Conservation (phyloP, 2,329 filamentous ascomycete genomes). For the Torrubiella hemipterigena region DNA sequence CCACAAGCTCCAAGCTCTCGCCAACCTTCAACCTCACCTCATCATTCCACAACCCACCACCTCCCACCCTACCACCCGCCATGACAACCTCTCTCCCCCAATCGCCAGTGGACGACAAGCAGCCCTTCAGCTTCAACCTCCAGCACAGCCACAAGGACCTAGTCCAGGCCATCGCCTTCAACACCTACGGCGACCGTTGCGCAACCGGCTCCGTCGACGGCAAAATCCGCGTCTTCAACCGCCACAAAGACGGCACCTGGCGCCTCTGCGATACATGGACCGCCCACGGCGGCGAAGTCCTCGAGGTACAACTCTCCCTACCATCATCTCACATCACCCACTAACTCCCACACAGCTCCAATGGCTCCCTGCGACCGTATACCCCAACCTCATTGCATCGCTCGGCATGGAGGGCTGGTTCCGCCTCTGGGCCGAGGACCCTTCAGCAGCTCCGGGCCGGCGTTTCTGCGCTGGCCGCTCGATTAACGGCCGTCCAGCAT, state of each 20-base stretch:
- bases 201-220: slow-evolving; percentile 87
- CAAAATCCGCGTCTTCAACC: slow-evolving; percentile 83
- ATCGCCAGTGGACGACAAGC: slow-evolving; percentile 31
- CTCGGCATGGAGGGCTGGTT: slow-evolving; percentile 84
- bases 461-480: slow-evolving; percentile 60
- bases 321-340: background rate
- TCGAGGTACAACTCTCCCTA: slow-evolving; percentile 51
- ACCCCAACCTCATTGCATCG: slow-evolving; percentile 73
- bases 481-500: slow-evolving; percentile 35
- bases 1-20: background rate
- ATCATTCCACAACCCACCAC: background rate
- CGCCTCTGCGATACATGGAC: slow-evolving; percentile 76
- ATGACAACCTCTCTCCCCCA: slow-evolving; percentile 20
- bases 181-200: slow-evolving; percentile 83
- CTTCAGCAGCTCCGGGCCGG: slow-evolving; percentile 64
- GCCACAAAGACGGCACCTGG: slow-evolving; percentile 68
- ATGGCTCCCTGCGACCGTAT: slow-evolving; percentile 86
- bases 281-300: slow-evolving; percentile 80
- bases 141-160: slow-evolving; percentile 68
- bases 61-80: slow-evolving; percentile 1
- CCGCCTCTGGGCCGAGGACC: slow-evolving; percentile 88
- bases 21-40: background rate
- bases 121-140: slow-evolving; percentile 47
- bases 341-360: slow-evolving; percentile 49
- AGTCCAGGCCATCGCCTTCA: slow-evolving; percentile 78